phyloP scores from a whole-genome alignment of 768 basidiomycete genomes.

The Mycena rebaudengoi region DNA sequence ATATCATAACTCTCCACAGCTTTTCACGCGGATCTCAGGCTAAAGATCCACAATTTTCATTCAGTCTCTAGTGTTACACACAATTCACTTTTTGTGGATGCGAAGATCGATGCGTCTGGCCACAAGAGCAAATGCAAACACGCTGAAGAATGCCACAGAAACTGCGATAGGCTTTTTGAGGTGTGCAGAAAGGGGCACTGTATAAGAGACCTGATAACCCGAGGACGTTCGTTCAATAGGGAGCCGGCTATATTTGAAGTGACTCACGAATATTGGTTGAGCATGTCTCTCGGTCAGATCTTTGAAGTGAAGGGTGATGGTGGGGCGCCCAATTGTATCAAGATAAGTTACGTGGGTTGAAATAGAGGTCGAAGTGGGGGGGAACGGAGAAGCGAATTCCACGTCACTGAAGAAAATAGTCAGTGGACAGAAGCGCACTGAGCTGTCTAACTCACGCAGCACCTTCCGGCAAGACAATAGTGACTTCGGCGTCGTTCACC shows the following conservation, averaged over 20 bases:
- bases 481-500: constrained; percentile 81
- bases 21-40: constrained; percentile 37
- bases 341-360: constrained; percentile 88
- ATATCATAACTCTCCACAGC: constrained; percentile 52
- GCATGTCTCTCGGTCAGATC: constrained; percentile 83
- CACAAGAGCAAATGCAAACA: constrained; percentile 64
- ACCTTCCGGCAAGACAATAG: constrained; percentile 92
- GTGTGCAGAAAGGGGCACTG: constrained; percentile 80
- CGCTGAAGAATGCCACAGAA: constrained; percentile 68
- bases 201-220: constrained; percentile 95
- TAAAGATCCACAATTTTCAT: constrained; percentile 25
- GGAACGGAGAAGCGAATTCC: constrained; percentile 80
- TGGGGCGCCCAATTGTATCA: constrained; percentile 89
- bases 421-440: constrained; percentile 3
- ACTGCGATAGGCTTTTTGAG: constrained; percentile 88
- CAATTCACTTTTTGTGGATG: constrained; percentile 53
- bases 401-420: constrained; percentile 66
- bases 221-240: not conserved
- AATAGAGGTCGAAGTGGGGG: constrained; percentile 64
- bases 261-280: constrained; percentile 82
- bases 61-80: constrained; percentile 36
- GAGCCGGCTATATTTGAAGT: not conserved
- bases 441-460: constrained; percentile 73
- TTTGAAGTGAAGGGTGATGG: constrained; percentile 75
- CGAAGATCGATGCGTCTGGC: constrained; percentile 57